phyloP scores from a whole-genome alignment of 1,139 yeast species.

The Magnusiomyces tetraspermus region DNA sequence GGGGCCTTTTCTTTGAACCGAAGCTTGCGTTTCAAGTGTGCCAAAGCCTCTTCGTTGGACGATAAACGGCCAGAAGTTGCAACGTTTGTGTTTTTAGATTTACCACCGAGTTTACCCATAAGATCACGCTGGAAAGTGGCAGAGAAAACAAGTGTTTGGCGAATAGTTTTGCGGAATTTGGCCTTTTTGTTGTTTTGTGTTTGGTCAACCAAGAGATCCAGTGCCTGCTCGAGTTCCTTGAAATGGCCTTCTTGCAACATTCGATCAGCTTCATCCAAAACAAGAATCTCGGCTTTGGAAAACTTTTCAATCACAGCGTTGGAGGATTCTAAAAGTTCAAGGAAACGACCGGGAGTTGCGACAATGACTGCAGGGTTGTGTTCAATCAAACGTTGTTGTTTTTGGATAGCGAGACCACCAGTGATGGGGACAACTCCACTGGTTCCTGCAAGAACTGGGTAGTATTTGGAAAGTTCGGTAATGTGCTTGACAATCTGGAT shows the following conservation, averaged over 20 bases:
- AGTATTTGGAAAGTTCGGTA: conserved; percentile 47
- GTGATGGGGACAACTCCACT: conserved; percentile 68
- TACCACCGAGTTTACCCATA: conserved; percentile 58
- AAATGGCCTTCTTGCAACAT: conserved; percentile 93
- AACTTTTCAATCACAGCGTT: conserved; percentile 43
- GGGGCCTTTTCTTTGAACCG: conserved; percentile 35
- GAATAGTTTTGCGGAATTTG: conserved; percentile 36
- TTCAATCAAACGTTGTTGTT: conserved; percentile 70
- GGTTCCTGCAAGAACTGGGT: conserved; percentile 38
- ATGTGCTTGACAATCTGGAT: conserved; percentile 86
- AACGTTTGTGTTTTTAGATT: conserved; percentile 23
- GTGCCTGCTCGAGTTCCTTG: conserved; percentile 77
- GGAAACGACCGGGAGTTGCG: conserved; percentile 93
- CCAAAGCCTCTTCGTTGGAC: conserved; percentile 31
- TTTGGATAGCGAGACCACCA: conserved; percentile 90
- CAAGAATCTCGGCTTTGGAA: conserved; percentile 58
- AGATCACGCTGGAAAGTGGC: conserved; percentile 87
- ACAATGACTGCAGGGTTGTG: conserved; percentile 76
- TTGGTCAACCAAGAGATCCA: conserved; percentile 42
- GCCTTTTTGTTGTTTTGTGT: conserved; percentile 21
- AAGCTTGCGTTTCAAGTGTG: conserved; percentile 31
- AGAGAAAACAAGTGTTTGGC: conserved; percentile 90
- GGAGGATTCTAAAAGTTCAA: conserved; percentile 67
- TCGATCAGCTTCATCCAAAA: conserved; percentile 96
- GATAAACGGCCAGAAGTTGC: conserved; percentile 19